These are phyloP conservation scores for Annulohypoxylon moriforme DNA, from an alignment of 495 filamentous ascomycete species.

Conservation along the genomic window DNA sequence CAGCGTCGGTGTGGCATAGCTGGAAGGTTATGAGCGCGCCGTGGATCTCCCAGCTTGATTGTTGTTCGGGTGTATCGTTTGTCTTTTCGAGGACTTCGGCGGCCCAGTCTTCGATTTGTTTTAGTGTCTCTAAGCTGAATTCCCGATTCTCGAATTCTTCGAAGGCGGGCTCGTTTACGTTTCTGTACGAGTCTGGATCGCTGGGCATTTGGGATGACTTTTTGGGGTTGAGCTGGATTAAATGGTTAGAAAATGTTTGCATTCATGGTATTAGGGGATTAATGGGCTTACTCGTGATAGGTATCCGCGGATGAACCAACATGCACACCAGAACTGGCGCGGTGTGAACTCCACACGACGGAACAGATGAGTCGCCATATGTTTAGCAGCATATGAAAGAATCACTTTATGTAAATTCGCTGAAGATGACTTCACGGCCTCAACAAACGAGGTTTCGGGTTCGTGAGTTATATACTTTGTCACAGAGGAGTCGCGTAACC, in stretches of 20 bases:
- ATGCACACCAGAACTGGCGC: constrained; percentile 41
- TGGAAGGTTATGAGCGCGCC: constrained; percentile 49
- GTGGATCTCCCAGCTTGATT: constrained; percentile 55
- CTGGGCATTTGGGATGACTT: constrained; percentile 34
- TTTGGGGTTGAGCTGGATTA: constrained; percentile 33
- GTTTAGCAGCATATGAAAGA: constrained; percentile 36
- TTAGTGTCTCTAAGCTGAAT: constrained; percentile 28
- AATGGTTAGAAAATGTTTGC: constrained; percentile 27
- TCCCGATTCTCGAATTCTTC: constrained; percentile 27
- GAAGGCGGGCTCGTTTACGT: neutral
- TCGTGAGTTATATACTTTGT: constrained; percentile 44
- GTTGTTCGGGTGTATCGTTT: constrained; percentile 25
- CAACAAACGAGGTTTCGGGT: constrained; percentile 26
- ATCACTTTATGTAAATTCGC: constrained; percentile 40
- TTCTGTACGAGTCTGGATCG: constrained; percentile 22
- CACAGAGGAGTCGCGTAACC: constrained; percentile 52
- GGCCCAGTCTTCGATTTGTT: constrained; percentile 41
- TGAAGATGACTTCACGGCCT: constrained; percentile 31
- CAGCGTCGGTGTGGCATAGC: constrained; percentile 30
- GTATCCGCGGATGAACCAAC: constrained; percentile 45
- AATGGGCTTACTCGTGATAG: constrained; percentile 39
- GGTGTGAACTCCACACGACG: constrained; percentile 43
- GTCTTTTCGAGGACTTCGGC: constrained; percentile 20
- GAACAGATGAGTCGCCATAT: constrained; percentile 44
- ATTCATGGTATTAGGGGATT: neutral